Base-by-base conservation (phyloP, 1,284 basidiomycete species). In the Mrakiaceae sp. region DNA sequence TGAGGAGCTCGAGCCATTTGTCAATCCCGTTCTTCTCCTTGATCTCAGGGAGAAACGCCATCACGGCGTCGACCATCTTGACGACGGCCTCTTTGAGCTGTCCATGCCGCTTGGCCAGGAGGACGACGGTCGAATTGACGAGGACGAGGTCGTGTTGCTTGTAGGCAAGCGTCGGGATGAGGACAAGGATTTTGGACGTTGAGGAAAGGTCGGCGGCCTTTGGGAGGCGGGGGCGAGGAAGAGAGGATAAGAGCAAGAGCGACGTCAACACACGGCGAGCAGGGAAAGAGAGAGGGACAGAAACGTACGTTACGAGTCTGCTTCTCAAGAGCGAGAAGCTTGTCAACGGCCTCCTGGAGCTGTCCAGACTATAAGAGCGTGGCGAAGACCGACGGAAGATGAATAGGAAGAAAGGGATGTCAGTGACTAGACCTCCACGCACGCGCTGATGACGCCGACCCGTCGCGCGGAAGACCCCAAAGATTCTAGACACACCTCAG, bases 71-170 rank as follows among this genome's bases (percentile, higher is more conserved):
- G 8, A 98, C 93, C 78, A 99, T 88, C 14, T 86, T 83, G 71
- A 94, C 89, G 40, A 93, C 86, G 0, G 87, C 88, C 67, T 84
- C 88, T 75, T 98, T 96, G 68, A 98, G 80, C 74, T 99, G 96
- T 0, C 96, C 96, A 77, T 98, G 96, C 75, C 98, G 98, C 82
- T 96, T 97, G 76, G 86, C 87, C 69, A 98, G 79, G 14, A 85
- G 68, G 40, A 80, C 83, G 65, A 96, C 82, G 68, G 84, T 87
- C 6, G 81, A 78, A 74, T 91, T 93, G 65, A 96, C 80, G 44
- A 84, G 79, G 42, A 81, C 76, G 70, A 85, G 85, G 71, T 93
- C 81, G 64, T 81, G 82, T 39, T 84, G 83, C 68, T 87, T 79
- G 74, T 91, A 91, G 68, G 82, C 82, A 67, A 91, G 80, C 69